Base-by-base conservation (phyloP, 2,329 filamentous ascomycete species). In the Chaetomium sp. region DNA sequence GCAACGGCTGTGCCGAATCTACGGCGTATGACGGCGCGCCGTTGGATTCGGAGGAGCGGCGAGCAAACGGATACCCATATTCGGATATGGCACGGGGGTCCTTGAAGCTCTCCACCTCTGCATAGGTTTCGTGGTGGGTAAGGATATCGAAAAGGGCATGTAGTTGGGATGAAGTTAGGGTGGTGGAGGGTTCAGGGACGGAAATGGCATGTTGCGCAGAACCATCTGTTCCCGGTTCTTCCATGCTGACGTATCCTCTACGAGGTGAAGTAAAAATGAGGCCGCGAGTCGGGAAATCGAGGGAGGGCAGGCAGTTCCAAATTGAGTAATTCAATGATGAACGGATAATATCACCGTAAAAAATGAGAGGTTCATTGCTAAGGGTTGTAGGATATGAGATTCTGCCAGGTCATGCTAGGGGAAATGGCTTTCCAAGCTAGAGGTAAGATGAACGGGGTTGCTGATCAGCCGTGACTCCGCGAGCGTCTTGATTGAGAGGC, bases 41-140 rank as follows among this genome's bases (percentile, higher is more conserved):
- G 67, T 10, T 13, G 23, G 61, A 23, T 8, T 72, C 35, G 61
- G 49, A 31, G 38, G 45, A 8, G 25, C 56, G 62, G 57, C 64
- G 64, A 33, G 74, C 77, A 75, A 93, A 93, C 0, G 91, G 91
- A 67, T 84, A 86, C 16, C 91, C 90, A 78, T 92, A 93, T 25
- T 81, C 76, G 65, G 83, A 80, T 65, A 93, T 88, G 31, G 87
- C 84, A 2, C 81, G 78, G 0, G 89, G 85, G 45, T 82, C 77
- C 71, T 88, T 91, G 81, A 93, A 92, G 66, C 82, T 83, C 72
- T 89, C 84, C 66, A 92, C 90, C 76, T 95, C 91, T 13, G 83
- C 76, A 70, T 87, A 88, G 0, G 84, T 85, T 74, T 87, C 80
- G 67, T 83, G 73, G 70, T 87, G 85, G 35, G 83, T 83, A 62